A percentile compares a stretch with the other conserved stretches of the same genome.
phyloP scores from a whole-genome alignment of 1,139 yeast genomes.

The Cylindricascospora bacillispora region DNA sequence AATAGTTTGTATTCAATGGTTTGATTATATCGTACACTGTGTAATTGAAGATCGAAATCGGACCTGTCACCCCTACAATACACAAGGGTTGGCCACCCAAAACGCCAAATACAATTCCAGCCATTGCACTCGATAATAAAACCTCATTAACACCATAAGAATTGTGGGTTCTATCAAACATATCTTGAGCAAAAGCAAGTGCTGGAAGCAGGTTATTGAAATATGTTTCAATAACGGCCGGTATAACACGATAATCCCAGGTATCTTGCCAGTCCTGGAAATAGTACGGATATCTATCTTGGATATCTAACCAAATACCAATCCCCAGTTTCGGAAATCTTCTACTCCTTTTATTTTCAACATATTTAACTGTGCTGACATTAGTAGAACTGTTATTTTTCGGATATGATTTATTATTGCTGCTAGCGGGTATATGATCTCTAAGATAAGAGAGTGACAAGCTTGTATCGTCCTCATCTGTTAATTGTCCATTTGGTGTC shows the following conservation, averaged over 20 bases:
- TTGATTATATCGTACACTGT: conserved; percentile 74
- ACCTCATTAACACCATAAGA: conserved; percentile 90
- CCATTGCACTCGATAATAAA: conserved; percentile 69
- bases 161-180: conserved; percentile 81
- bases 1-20: conserved; percentile 37
- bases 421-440: too few species aligned
- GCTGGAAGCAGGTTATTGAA: conserved; percentile 90
- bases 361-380: too few species aligned
- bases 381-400: too few species aligned
- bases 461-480: too few species aligned
- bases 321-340: conserved; percentile 17
- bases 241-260: conserved; percentile 76
- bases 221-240: conserved; percentile 69
- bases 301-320: conserved; percentile 27
- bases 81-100: conserved; percentile 85
- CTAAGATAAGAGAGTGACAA: too few species aligned
- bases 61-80: conserved; percentile 97
- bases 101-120: conserved; percentile 78
- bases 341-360: conserved; percentile 1
- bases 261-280: conserved; percentile 73
- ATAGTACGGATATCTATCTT: conserved; percentile 45
- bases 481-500: too few species aligned
- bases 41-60: conserved; percentile 80
- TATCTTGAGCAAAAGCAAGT: conserved; percentile 90
- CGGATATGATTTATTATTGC: too few species aligned